Base-by-base conservation (phyloP, 805 yeast genomes). In the Yarrowia hollandica region DNA sequence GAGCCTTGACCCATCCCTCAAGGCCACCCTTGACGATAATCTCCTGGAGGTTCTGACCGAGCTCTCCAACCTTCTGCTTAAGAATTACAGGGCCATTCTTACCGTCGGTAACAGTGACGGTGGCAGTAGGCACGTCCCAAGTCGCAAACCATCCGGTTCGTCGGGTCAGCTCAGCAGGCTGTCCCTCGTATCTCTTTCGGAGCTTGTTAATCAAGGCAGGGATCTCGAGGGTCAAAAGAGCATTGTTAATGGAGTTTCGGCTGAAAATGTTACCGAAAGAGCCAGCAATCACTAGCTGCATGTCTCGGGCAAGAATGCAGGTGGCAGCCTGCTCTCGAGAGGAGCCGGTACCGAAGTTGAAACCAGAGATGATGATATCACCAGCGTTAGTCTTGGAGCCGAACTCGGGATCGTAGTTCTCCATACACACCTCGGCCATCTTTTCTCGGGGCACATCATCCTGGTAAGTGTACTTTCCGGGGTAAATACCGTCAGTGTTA, bases 361-460 rank as follows among this genome's bases (percentile, higher is more conserved):
- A 94, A 15, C 99, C 99, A 60, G 91, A 83, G 46, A 94, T 82
- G 60, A 94, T 82, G 66, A 94, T 90, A 72, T 94, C 99, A 50
- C 92, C 90, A 4, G 96, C 81, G 63, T 83, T 77, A 26, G 95
- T 88, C 77, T 90, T 91, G 26, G 74, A 63, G 60, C 87, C 85
- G 73, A 94, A 94, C 64, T 91, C 96, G 12, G 88, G 71, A 73
- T 94, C 99, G 74, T 94, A 94, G 77, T 94, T 94, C 75, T 94
- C 99, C 99, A 94, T 94, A 77, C 99, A 94, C 46, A 94, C 99
- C 74, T 92, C 88, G 31, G 99, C 99, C 99, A 94, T 94, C 71
- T 86, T 89, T 66, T 89, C 96, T 68, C 87, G 81, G 38, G 97
- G 82, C 46, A 94, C 94, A 70, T 94, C 98, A 72, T 94, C 99